Evolutionary conservation across 805 yeast genomes (phyloP).

Genomic region (Zygoascus flipseniorum): DNA sequence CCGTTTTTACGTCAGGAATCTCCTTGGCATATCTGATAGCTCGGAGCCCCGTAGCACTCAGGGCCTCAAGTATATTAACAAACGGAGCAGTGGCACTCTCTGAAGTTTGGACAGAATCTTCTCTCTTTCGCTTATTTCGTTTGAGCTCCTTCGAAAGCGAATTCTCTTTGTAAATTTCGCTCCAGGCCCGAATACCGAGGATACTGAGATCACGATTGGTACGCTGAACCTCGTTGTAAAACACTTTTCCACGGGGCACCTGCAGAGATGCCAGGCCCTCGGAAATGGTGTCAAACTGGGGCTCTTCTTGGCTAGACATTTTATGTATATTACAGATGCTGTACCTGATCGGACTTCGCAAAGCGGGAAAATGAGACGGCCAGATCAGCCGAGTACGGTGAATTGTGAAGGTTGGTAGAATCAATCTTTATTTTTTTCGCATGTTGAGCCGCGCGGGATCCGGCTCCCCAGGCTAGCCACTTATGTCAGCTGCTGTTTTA

Average conservation of each 20-base stretch:
- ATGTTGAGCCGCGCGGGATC: not conserved
- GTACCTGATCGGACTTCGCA: no score
- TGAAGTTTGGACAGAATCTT: conserved; percentile 3
- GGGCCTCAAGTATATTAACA: conserved; percentile 74
- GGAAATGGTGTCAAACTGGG: not conserved
- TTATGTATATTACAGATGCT: no score
- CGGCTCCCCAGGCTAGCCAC: not conserved
- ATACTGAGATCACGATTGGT: conserved; percentile 89
- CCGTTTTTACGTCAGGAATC: conserved; percentile 61
- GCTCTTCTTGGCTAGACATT: not conserved
- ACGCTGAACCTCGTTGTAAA: conserved; percentile 94
- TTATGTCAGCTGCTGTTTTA: no score
- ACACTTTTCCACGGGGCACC: conserved; percentile 74
- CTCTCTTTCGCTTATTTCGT: conserved; percentile 6
- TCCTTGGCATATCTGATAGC: conserved; percentile 92
- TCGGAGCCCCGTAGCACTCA: conserved; percentile 91
- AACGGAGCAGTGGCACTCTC: conserved; percentile 21
- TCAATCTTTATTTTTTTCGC: not conserved
- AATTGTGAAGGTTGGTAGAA: not conserved
- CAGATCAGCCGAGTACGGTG: not conserved
- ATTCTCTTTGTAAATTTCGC: conserved; percentile 40
- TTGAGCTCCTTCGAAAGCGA: conserved; percentile 13
- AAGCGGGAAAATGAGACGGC: not conserved
- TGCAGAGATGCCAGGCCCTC: conserved; percentile 72
- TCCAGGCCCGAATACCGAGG: conserved; percentile 80